Conservation (phyloP, 768 basidiomycete genomes). For the Termitomyces sp. region DNA sequence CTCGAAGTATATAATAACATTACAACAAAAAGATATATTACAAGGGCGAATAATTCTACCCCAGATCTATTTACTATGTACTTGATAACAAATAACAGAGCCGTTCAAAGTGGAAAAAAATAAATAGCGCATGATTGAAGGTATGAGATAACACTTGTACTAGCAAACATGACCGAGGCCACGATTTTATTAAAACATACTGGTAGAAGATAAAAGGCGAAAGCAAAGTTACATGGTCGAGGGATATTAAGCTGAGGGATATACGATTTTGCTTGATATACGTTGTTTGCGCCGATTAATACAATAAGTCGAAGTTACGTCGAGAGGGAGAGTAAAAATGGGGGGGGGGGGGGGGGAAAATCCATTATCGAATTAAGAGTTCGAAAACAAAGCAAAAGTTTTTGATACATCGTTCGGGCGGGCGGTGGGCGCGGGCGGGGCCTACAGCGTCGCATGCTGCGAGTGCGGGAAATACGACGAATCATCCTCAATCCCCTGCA, state of each 20-base stretch:
- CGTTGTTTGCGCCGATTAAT: not conserved
- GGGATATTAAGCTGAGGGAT: constrained; percentile 1
- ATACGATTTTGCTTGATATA: not conserved
- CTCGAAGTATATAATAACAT: not conserved
- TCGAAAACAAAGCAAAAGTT: no score
- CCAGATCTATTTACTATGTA: not conserved
- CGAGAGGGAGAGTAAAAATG: not conserved
- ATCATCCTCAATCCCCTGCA: constrained; percentile 13
- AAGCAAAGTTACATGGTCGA: not conserved
- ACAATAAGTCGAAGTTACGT: not conserved
- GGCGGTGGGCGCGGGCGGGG: no score
- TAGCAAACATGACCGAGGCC: no score
- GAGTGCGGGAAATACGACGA: constrained; percentile 9
- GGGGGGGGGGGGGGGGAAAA: not conserved
- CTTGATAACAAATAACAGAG: not conserved
- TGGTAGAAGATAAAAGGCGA: not conserved
- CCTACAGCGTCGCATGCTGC: constrained; percentile 14
- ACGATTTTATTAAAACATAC: not conserved
- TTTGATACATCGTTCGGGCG: no score
- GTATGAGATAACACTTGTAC: constrained; percentile 1
- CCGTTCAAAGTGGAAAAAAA: not conserved
- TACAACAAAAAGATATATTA: not conserved
- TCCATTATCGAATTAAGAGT: not conserved
- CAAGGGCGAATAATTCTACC: not conserved
- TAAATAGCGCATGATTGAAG: not conserved